phyloP scores from a whole-genome alignment of 805 yeast species.

The Cyberlindnera mississippiensis region DNA sequence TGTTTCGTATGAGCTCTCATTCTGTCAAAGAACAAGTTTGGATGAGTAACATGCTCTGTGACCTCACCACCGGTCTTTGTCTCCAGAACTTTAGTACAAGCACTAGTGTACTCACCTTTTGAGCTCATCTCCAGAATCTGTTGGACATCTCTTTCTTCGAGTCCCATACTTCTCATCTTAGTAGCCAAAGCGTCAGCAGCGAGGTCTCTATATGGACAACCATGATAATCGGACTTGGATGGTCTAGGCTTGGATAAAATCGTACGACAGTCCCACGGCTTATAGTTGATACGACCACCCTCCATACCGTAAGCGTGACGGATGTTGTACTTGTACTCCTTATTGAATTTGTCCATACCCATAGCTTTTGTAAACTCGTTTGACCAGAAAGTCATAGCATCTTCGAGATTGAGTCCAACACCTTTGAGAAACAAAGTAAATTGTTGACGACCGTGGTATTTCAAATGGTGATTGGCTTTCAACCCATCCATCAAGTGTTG shows the following conservation, averaged over 20 bases:
- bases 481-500: slow-evolving; percentile 61
- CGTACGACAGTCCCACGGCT: slow-evolving; percentile 80
- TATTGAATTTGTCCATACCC: slow-evolving; percentile 72
- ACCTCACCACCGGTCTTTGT: slow-evolving; percentile 50
- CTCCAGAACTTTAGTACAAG: slow-evolving; percentile 89
- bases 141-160: slow-evolving; percentile 53
- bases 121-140: slow-evolving; percentile 65
- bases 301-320: slow-evolving; percentile 89
- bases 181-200: slow-evolving; percentile 55
- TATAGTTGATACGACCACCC: slow-evolving; percentile 82
- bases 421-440: slow-evolving; percentile 82
- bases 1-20: slow-evolving; percentile 41
- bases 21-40: slow-evolving; percentile 83
- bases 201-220: slow-evolving; percentile 88
- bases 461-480: slow-evolving; percentile 61
- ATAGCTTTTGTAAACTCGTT: slow-evolving; percentile 62
- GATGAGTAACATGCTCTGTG: slow-evolving; percentile 56
- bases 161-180: slow-evolving; percentile 60
- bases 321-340: slow-evolving; percentile 84
- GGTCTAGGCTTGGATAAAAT: slow-evolving; percentile 74
- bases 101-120: slow-evolving; percentile 71
- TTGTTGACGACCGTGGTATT: slow-evolving; percentile 82
- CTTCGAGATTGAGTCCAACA: slow-evolving; percentile 82
- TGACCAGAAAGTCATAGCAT: slow-evolving; percentile 84
- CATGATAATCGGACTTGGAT: slow-evolving; percentile 67